phyloP scores from a whole-genome alignment of 1,284 basidiomycete genomes.

The Moesziomyces parantarcticus region DNA sequence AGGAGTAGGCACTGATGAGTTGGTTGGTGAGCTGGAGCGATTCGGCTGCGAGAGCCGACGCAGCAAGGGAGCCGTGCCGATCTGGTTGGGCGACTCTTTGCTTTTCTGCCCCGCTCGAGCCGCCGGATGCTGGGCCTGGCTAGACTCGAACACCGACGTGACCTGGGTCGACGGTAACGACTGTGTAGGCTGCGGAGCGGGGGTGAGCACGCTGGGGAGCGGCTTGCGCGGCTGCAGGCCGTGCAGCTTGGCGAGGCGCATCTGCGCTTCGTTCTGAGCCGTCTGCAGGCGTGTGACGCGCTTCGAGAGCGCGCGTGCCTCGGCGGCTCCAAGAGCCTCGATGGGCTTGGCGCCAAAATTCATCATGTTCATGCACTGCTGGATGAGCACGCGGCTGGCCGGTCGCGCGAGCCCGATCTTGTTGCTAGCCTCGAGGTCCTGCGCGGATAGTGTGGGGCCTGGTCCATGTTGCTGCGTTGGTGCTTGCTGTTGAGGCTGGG shows the following conservation, averaged over 20 bases:
- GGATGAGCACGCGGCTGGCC: slow-evolving; percentile 22
- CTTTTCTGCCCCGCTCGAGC: slow-evolving; percentile 8
- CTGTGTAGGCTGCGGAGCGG: neutral
- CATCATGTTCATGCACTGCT: slow-evolving; percentile 51
- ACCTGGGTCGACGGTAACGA: neutral
- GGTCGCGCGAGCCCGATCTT: slow-evolving; percentile 20
- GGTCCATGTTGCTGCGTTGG: slow-evolving; percentile 6
- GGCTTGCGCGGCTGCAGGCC: slow-evolving; percentile 31
- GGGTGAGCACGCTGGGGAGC: neutral
- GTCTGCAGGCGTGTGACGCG: slow-evolving; percentile 28
- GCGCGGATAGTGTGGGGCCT: slow-evolving; percentile 2
- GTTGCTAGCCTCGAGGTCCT: slow-evolving; percentile 24
- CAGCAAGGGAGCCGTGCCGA: neutral
- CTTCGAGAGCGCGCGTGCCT: slow-evolving; percentile 23
- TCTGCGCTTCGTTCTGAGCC: slow-evolving; percentile 42
- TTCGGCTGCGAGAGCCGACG: neutral
- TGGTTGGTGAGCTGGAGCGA: neutral
- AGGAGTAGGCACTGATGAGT: neutral
- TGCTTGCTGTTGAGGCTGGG: slow-evolving; percentile 5
- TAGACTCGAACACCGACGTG: neutral
- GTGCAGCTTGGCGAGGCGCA: slow-evolving; percentile 35
- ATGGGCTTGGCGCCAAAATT: slow-evolving; percentile 22
- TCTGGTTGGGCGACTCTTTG: slow-evolving; percentile 8
- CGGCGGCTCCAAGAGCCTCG: slow-evolving; percentile 9
- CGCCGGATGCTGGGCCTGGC: too few species aligned